Conservation (phyloP, 495 filamentous ascomycete genomes). For the Tetracladium setigerum region DNA sequence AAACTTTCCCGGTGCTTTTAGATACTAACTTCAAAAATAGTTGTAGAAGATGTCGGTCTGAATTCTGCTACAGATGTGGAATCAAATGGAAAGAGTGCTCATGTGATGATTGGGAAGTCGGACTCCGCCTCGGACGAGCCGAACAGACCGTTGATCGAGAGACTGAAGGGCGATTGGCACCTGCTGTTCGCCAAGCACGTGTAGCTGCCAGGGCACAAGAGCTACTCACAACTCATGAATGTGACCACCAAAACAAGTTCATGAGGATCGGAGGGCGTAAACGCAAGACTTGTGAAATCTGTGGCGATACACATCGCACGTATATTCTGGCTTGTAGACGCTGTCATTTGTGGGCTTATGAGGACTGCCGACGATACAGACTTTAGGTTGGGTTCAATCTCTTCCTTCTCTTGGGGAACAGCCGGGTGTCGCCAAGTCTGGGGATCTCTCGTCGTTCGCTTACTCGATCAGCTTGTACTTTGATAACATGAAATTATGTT, state of each 20-base stretch:
- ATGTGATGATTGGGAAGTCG: conserved; percentile 11
- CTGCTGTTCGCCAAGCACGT: conserved; percentile 1
- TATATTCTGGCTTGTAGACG: conserved; percentile 2
- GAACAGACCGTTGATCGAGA: conserved; percentile 12
- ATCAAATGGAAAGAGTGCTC: conserved; percentile 16
- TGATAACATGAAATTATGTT: no score
- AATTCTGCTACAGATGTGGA: conserved; percentile 17
- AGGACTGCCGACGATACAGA: not conserved
- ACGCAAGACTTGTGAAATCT: not conserved
- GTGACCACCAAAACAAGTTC: conserved; percentile 1
- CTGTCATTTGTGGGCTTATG: not conserved
- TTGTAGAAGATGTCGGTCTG: conserved; percentile 12
- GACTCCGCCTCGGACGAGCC: conserved; percentile 11
- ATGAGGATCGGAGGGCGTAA: not conserved
- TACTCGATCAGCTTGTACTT: no score
- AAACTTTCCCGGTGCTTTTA: conserved; percentile 3
- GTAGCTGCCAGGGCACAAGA: conserved; percentile 2
- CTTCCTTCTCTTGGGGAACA: no score
- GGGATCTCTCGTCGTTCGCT: no score
- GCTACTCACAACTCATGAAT: not conserved
- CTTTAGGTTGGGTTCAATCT: no score
- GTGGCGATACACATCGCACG: conserved; percentile 1
- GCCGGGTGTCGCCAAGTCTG: no score
- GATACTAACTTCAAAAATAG: conserved; percentile 9
- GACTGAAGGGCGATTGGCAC: not conserved